Evolutionary conservation across 441 rosid genomes (phyloP).

Genomic region (Pelargonium hybrid): DNA sequence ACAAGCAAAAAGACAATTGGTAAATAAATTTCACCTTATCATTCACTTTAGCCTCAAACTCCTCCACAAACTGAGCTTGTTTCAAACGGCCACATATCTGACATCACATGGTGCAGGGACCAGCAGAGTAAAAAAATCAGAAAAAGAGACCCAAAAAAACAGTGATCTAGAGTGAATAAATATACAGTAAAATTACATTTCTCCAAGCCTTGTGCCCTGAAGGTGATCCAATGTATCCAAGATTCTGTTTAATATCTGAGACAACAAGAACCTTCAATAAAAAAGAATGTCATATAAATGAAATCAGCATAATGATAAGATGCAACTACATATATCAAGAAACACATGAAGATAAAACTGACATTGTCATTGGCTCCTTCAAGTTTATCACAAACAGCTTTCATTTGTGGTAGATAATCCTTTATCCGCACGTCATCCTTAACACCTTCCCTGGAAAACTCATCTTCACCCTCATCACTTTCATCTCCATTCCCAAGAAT

Average conservation of each 20-base stretch:
- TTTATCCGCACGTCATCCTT: constrained; percentile 55
- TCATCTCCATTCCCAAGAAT: constrained; percentile 27
- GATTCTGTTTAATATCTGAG: constrained; percentile 56
- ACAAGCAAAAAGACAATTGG: not conserved
- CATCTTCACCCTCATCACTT: constrained; percentile 27
- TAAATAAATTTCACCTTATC: constrained; percentile 35
- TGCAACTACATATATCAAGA: not conserved
- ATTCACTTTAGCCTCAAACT: constrained; percentile 54
- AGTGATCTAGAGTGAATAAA: constrained; percentile 2
- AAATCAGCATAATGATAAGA: constrained; percentile 20
- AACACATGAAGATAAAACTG: constrained; percentile 8
- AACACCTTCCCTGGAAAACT: constrained; percentile 27
- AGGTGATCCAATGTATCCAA: constrained; percentile 46
- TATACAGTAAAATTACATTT: constrained; percentile 34
- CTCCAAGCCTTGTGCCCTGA: constrained; percentile 62
- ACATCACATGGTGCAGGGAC: constrained; percentile 18
- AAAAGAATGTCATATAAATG: constrained; percentile 13
- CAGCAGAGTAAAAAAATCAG: constrained; percentile 13
- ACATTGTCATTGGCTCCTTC: constrained; percentile 75
- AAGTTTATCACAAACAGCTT: constrained; percentile 71
- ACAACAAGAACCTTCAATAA: constrained; percentile 58
- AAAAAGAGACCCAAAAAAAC: not conserved
- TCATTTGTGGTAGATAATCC: constrained; percentile 78
- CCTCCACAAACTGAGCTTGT: constrained; percentile 45
- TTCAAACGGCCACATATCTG: constrained; percentile 51